Evolutionary conservation across 78 protist species (phyloP), one percentile per base, ranked within the genome.

Genomic region (Blattamonas nauphoetae): DNA sequence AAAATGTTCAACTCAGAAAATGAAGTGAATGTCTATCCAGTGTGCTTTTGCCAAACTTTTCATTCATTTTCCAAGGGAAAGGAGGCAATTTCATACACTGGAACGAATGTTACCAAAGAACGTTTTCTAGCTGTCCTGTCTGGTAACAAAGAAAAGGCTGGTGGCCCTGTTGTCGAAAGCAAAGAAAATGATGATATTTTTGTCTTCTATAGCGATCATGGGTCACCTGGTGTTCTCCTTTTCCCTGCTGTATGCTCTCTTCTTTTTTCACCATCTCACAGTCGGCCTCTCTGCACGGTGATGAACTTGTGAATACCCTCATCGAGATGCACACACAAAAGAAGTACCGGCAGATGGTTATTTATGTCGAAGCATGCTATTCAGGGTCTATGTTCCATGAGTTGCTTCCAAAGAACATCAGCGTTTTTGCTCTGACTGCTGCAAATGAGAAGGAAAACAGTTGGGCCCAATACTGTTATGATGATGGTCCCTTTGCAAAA

Each of bases 341-440:
- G 42, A 0, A 1, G 82, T 88, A 63, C 44, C 55, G 43, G 35
- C 29, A 44, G 63, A 42, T 90, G 81, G 44, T 90, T 45, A 2
- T 78, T 45, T 86, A 90, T 81, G 44, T 86, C 11, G 92, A 90
- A 63, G 92, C 92, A 43, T 90, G 92, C 87, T 79, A 90, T 42
- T 79, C 88, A 36, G 92, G 92, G 44, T 90, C 92, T 38, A 86
- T 90, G 89, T 90, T 86, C 87, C 0, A 0, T 33, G 88, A 85
- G 46, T 41, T 78, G 80, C 84, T 86, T 42, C 42, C 78, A 1
- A 44, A 32, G 41, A 81, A 78, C 45, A 71, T 63, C 42, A 2
- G 33, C 34, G 33, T 78, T 44, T 1, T 38, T 21, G 89, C 89
- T 11, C 29, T 41, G 63, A 86, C 89, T 11, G 89, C 89, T 36